Evolutionary conservation across 352 stramenopile genomes (phyloP), one percentile per base, ranked within the genome.

Genomic region (Globisporangium orthogonon): DNA sequence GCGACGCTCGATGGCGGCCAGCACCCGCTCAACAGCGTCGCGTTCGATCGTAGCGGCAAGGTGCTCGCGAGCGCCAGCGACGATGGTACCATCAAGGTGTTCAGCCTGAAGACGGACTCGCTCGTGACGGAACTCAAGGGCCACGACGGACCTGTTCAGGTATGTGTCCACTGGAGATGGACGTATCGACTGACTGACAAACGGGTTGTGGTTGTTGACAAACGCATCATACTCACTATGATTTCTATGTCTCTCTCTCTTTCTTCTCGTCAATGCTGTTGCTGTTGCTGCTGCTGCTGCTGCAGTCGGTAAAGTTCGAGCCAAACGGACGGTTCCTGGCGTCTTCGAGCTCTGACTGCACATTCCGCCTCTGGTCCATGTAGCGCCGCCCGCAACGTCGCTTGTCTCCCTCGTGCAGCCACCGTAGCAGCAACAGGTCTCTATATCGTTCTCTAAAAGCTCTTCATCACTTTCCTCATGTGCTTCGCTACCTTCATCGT

Each of bases 111-210:
- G 67, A 85, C 63, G 11, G 74, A 91, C 31, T 56, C 72, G 54
- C 57, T 91, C 17, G 65, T 91, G 29, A 66, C 69, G 6, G 75
- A 97, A 66, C 70, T 97, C 54, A 88, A 91, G 49, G 88, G 80
- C 50, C 94, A 98, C 73, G 89, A 98, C 18, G 92, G 89, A 52
- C 85, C 89, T 37, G 89, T 98, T n/a, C 94, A 98, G 83, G 86
- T 92, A 66, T 17, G 37, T 43, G 35, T 41, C 35, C 35, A 14
- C 35, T 11, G 11, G 35, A 41, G 35, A 14, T 41, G 35, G 7
- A 13, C 35, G 9, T 14, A 46, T 49, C 43, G 40, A 37, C 33
- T 52, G 50, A 41, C 23, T 13, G 41, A 54, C 60, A 31, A 65
- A 41, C 48, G 53, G 63, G 54, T 61, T 28, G 2, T 14, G 10